Percentiles rank a stretch among this genome's conserved stretches.
Evolutionary conservation across 2,329 filamentous ascomycete genomes (phyloP).

Genomic region (Colletotrichum sp.): DNA sequence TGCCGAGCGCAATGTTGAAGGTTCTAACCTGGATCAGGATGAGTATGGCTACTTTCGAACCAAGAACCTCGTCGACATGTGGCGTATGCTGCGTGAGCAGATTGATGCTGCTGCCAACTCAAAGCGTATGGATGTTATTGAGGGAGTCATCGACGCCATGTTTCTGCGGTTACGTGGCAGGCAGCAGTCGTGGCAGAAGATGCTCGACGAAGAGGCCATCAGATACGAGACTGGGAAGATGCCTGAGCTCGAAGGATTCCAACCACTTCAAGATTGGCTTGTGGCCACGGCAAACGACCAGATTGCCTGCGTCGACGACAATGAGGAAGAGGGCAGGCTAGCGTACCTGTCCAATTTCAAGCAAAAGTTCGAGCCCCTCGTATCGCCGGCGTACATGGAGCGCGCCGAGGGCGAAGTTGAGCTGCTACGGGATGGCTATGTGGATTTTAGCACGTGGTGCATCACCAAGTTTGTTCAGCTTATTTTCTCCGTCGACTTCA

Average conservation of each 20-base stretch:
- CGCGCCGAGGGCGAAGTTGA: constrained; percentile 76
- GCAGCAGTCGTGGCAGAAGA: constrained; percentile 84
- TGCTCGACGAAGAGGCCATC: constrained; percentile 84
- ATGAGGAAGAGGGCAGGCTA: constrained; percentile 74
- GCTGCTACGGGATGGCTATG: constrained; percentile 84
- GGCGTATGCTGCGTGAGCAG: constrained; percentile 97
- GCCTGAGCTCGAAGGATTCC: constrained; percentile 69
- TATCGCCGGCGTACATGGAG: constrained; percentile 81
- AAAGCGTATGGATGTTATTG: constrained; percentile 85
- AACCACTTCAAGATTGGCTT: constrained; percentile 92
- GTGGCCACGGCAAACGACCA: constrained; percentile 98
- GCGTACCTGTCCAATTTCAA: constrained; percentile 89
- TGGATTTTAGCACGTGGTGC: constrained; percentile 93
- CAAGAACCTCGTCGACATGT: constrained; percentile 90
- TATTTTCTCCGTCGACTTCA: constrained; percentile 91
- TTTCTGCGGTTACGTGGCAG: constrained; percentile 83
- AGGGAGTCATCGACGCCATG: constrained; percentile 96
- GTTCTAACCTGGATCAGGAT: constrained; percentile 80
- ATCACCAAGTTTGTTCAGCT: constrained; percentile 85
- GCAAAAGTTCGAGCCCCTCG: constrained; percentile 79
- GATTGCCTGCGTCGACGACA: constrained; percentile 96
- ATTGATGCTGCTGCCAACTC: constrained; percentile 84
- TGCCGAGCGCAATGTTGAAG: constrained; percentile 74
- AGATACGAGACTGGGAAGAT: constrained; percentile 69
- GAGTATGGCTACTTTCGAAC: constrained; percentile 92